Evolutionary conservation across 805 yeast species (phyloP).

Genomic region (Groenewaldozyma tartarivorans): DNA sequence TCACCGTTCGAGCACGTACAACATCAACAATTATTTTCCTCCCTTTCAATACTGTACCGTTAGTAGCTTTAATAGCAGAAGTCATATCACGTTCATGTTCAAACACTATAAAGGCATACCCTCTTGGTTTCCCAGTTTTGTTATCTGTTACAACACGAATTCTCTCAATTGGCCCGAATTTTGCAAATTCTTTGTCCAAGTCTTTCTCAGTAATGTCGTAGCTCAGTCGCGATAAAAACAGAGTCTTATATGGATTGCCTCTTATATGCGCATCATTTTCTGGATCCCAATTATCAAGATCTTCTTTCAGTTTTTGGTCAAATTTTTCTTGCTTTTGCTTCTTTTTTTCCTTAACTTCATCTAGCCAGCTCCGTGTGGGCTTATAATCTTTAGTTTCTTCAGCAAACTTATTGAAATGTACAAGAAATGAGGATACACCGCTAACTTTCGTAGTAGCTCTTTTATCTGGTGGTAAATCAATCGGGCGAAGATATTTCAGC

Average conservation of each 20-base stretch:
- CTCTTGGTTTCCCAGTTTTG: conserved; percentile 47
- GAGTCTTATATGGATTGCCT: conserved; percentile 70
- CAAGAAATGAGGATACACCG: conserved; percentile 33
- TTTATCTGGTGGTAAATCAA: conserved; percentile 39
- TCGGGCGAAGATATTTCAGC: conserved; percentile 37
- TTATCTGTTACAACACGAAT: conserved; percentile 49
- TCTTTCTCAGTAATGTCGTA: conserved; percentile 60
- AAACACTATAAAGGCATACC: conserved; percentile 78
- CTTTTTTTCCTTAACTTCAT: conserved; percentile 21
- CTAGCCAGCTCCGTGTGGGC: conserved; percentile 28
- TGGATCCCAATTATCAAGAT: conserved; percentile 43
- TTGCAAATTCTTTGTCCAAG: conserved; percentile 48
- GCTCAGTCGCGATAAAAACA: conserved; percentile 67
- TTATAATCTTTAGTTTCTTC: conserved; percentile 18
- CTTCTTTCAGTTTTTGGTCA: conserved; percentile 28
- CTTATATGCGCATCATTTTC: conserved; percentile 43
- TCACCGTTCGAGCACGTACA: conserved; percentile 31
- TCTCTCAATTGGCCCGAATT: conserved; percentile 63
- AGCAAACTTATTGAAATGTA: conserved; percentile 25
- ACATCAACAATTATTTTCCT: conserved; percentile 38
- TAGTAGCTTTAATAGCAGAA: conserved; percentile 50
- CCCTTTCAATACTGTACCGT: conserved; percentile 42
- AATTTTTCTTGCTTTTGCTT: conserved; percentile 23
- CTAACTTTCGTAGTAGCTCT: conserved; percentile 40
- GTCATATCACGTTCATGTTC: conserved; percentile 51